Evolutionary conservation across 139 green algal genomes (phyloP), one percentile per base, ranked within the genome.

Genomic region (Chlamydomonas schloesseri): DNA sequence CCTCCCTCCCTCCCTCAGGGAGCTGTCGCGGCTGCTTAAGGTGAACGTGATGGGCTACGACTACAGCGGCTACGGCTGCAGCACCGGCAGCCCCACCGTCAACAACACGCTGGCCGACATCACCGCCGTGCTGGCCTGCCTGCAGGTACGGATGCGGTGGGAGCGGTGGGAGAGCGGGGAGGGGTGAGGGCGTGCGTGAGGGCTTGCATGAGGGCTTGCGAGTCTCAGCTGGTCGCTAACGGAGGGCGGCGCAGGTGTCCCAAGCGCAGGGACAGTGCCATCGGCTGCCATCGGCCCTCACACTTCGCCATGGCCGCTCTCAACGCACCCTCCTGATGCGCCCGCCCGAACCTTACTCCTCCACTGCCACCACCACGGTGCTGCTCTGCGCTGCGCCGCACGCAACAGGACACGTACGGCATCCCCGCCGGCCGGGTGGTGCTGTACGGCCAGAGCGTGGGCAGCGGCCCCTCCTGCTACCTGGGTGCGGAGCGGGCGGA

Each of bases 391-490:
- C 53, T 58, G 53, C 53, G 53, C 53, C 13, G 13, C 53, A 23
- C 13, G 13, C 13, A 8, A 24, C 60, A 67, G 26, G 50, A 83
- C 29, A 64, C 85, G 67, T 83, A 92, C 26, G 75, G 90, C 46
- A 77, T 90, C 1, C 71, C 84, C 2, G 29, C 71, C 33, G 87
- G 86, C 36, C 81, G 60, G 34, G 68, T 98, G 47, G 89, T 99
- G 31, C 89, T 98, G 67, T 99, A 98, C 77, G 97, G 97, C 47
- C 97, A 99, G 92, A 95, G 89, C 24, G 95, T 98, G 20, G 97
- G 94, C 81, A 94, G 75, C 62, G 95, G 95, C 3, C 95, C 95
- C 29, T 94, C 94, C 3, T 90, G 94, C 46, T 92, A 84, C 76
- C 88, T 97, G 58, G 95, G 83, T 0, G 83, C 94, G 11, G 68